Evolutionary conservation across 768 basidiomycete genomes (phyloP).

Genomic region (Lenzites betulinus): DNA sequence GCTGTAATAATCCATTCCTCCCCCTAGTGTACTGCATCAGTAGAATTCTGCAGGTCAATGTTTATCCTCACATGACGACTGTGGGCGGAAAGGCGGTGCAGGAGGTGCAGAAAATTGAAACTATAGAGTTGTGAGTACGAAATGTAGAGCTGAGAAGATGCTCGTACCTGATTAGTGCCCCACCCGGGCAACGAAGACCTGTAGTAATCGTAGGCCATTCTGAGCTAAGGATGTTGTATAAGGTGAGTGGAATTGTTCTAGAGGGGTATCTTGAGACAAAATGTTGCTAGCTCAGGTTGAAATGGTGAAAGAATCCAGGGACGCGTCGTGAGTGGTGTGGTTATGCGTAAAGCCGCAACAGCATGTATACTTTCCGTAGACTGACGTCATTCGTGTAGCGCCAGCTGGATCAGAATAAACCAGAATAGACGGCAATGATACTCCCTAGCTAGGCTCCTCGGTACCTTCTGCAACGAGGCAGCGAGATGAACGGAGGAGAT

Average conservation of each 20-base stretch:
- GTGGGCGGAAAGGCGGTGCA: constrained; percentile 41
- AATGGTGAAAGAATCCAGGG: too few relatives aligned
- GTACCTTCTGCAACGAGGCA: too few relatives aligned
- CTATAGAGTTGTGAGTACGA: constrained; percentile 14
- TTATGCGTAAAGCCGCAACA: not conserved
- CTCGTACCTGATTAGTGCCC: constrained; percentile 46
- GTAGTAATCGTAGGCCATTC: constrained; percentile 30
- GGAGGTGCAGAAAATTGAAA: constrained; percentile 38
- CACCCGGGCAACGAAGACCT: constrained; percentile 40
- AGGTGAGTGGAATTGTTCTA: too few relatives aligned
- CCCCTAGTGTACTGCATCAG: constrained; percentile 44
- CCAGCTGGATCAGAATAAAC: not conserved
- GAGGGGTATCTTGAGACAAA: not conserved
- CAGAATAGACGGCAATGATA: too few relatives aligned
- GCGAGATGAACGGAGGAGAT: too few relatives aligned
- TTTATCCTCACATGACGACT: constrained; percentile 49
- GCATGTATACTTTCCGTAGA: not conserved
- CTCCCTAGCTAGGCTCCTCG: too few relatives aligned
- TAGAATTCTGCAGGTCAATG: too few relatives aligned
- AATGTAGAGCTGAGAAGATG: not conserved
- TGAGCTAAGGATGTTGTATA: not conserved
- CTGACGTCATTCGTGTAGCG: not conserved
- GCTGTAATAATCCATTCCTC: constrained; percentile 61
- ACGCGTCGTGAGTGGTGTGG: not conserved
- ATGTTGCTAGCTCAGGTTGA: too few relatives aligned